Evolutionary conservation across 495 filamentous ascomycete genomes (phyloP), one percentile per base, ranked within the genome.

Genomic region (Peziza echinospora): DNA sequence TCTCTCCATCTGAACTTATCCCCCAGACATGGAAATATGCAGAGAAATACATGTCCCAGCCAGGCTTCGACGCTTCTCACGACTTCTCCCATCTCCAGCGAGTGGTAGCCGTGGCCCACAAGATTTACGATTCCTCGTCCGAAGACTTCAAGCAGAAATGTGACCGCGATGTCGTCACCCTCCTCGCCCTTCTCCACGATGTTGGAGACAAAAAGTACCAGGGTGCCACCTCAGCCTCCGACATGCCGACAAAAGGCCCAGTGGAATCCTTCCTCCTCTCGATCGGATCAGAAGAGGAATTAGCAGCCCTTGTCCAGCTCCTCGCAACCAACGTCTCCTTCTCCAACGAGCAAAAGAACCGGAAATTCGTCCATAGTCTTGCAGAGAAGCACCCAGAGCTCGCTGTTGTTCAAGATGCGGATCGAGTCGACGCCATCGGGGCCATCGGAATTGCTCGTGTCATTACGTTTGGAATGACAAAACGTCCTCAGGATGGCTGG

Each of bases 331-430:
- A 78, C 48, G 82, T 94, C 11, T 82, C 78, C 37, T 93, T 82
- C 60, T 71, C 75, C n/a, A 70, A 70, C 41, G 86, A 93, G 54
- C 63, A 66, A 49, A 71, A 72, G 51, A 62, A 82, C 52, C 71
- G 76, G 0, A 50, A 58, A 4, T 56, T 57, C 24, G 70, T 81
- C 0, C 60, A 61, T 1, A 52, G 53, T 0, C 60, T 83, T 5
- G 63, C 89, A 10, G 52, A 58, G 5, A 46, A 65, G 26, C 64
- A 78, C 56, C 80, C 77, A 0, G 85, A 93, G 62, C 64, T 93
- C 5, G 83, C 70, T 0, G 70, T 91, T 40, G 84, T 93, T 10
- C 86, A 93, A 61, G 85, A 93, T 62, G 86, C 85, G 1, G 86
- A 93, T 64, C 68, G 85, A 7, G 64, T 93, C 30, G 85, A 93